Conservation (phyloP, 2,329 filamentous ascomycete species). For the Epichloe elymi region DNA sequence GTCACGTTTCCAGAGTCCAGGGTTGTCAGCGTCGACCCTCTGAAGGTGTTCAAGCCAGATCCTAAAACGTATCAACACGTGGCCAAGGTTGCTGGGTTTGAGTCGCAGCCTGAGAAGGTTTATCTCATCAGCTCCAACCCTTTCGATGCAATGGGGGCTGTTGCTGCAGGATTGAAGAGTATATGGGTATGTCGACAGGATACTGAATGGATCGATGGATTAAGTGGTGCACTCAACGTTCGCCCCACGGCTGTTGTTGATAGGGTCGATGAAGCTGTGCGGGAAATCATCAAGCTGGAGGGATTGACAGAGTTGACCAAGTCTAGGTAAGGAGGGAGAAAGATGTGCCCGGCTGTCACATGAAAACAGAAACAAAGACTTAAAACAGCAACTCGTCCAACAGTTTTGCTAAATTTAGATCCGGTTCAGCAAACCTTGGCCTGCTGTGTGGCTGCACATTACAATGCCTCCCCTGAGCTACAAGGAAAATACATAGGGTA, state of each 20-base stretch:
- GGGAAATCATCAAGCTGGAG: background rate
- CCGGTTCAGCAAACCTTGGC: background rate
- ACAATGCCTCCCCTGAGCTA: too few species aligned
- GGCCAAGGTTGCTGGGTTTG: slow-evolving; percentile 33
- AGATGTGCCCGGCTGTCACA: background rate
- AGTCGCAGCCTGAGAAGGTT: slow-evolving; percentile 32
- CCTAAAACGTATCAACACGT: slow-evolving; percentile 49
- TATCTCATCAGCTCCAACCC: slow-evolving; percentile 63
- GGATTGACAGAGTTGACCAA: background rate
- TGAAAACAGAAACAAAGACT: background rate
- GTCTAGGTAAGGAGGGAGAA: too few species aligned
- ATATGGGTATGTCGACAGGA: slow-evolving; percentile 8
- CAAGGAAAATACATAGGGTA: too few species aligned
- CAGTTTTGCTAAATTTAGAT: background rate
- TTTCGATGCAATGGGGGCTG: slow-evolving; percentile 58
- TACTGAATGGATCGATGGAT: slow-evolving; percentile 8
- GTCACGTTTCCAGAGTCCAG: slow-evolving; percentile 1
- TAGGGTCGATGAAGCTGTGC: background rate
- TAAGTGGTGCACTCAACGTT: background rate
- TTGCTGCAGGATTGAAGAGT: slow-evolving; percentile 11
- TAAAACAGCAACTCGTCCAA: too few species aligned
- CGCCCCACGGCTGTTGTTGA: background rate
- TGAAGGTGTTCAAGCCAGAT: slow-evolving; percentile 52
- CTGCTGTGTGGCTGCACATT: background rate
- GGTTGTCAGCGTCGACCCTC: slow-evolving; percentile 47